Base-by-base conservation (phyloP, 768 basidiomycete genomes). In the Clavaria fumosa region DNA sequence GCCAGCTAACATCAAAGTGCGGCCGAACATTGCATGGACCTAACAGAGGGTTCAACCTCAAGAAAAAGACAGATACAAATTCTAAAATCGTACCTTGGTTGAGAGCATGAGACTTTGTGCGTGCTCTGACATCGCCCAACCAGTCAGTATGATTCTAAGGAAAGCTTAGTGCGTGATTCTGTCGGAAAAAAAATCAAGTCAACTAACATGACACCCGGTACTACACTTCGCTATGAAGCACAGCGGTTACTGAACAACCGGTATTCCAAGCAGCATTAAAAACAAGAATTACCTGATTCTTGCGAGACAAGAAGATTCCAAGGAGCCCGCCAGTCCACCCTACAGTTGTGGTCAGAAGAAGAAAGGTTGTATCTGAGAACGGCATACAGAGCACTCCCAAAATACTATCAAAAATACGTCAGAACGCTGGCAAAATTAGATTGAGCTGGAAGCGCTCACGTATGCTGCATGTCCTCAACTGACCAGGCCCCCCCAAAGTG, bases 261-360 rank as follows among this genome's bases (percentile, higher is more conserved):
- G 15, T 28, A 30, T 34, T 15, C 12, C 9, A 22, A 41, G 31
- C 20, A 9, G 27, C 6, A 10, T 17, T 5, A 10, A 22, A 14
- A 18, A 18, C 20, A 15, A 19, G 18, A 49, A 65, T 38, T 43
- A 75, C 80, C 58, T 79, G 79, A 45, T 83, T 81, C 41, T 78
- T 78, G 39, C 81, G 66, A 2, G 82, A 66, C 9, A 93, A 67
- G 51, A 77, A 78, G 35, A 95, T 78, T 2, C 89, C 91, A 4
- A 96, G 61, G n/a, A 76, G 61, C 14, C 91, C 91, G 38, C 91
- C 91, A 11, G 80, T 68, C 86, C 86, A 91, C 91, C 88, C 80
- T 82, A 42, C 27, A 41, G 4, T 10, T n/a, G 26, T 15, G 30
- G 15, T 6, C 4, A n/a, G 21, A 26, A n/a, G 14, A 14, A 18